Conservation (phyloP, 306 rosid species). For the Potentilla sterilis region DNA sequence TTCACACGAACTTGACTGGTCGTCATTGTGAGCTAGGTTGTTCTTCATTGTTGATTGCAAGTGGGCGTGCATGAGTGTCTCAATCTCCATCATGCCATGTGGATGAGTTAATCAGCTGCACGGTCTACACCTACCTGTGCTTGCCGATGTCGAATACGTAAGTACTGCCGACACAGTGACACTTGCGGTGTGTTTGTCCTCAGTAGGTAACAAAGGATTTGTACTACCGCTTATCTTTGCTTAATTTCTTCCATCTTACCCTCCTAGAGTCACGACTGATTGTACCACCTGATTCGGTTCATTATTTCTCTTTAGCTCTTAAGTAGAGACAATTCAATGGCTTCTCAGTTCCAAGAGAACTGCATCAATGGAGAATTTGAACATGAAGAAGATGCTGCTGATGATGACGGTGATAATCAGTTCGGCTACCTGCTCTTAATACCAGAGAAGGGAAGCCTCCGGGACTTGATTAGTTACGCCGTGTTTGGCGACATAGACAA, state of each 20-base stretch:
- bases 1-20: background rate
- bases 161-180: background rate
- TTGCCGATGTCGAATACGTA: too few relatives aligned
- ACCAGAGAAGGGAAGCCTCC: conserved; percentile 54
- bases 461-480: conserved; percentile 43
- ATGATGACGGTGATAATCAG: conserved; percentile 5
- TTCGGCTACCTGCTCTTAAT: conserved; percentile 44
- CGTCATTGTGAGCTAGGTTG: background rate
- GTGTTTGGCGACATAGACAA: conserved; percentile 24
- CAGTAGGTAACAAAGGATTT: background rate
- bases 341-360: background rate
- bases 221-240: background rate
- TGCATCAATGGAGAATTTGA: background rate
- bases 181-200: background rate
- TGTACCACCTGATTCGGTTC: background rate
- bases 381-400: background rate
- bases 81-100: background rate
- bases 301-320: background rate
- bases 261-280: too few relatives aligned
- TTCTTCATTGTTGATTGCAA: background rate
- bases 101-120: background rate
- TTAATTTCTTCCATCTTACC: too few relatives aligned
- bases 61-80: background rate
- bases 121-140: too few relatives aligned
- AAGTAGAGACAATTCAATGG: background rate